Evolutionary conservation across 352 stramenopile genomes (phyloP), one percentile per base, ranked within the genome.

Genomic region (Phytophthora fragariaefolia): DNA sequence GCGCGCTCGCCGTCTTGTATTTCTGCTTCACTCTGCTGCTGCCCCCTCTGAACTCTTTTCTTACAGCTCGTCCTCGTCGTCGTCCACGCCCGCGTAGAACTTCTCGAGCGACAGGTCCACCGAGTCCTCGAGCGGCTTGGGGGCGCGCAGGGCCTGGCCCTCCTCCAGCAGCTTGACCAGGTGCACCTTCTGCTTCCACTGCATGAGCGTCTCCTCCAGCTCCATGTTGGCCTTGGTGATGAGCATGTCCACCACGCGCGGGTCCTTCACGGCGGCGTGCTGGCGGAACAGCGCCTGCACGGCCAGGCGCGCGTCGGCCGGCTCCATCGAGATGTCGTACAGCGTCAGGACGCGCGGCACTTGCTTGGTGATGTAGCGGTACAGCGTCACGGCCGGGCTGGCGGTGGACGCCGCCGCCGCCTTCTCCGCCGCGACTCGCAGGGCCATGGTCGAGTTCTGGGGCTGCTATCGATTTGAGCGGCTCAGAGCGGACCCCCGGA

Each of bases 221-320:
- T 98, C 94, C 90, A 99, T 98, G 83, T 99, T 99, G 54, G 96
- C 97, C 80, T 98, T 98, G 54, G 95, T 97, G 59, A 99, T 92
- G 62, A 99, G 83, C 91, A 98, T 98, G 69, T 98, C 92, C 24
- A 97, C 75, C 38, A 98, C 90, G 46, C 96, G 91, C 32, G 80
- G 76, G 85, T 99, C 97, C 74, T 98, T 98, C 24, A 99, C 82
- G 62, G 97, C 71, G 38, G 85, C 85, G 73, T 99, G 93, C 67
- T 98, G 86, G 52, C 96, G 89, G 83, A 99, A 99, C n/a, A 98
- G 84, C 32, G 85, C 82, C 68, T 97, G 93, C 42, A 99, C 89
- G 6, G 91, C 82, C 52, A 92, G 50, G 20, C 93, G 92, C 60
- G 93, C 96, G 70, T 97, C 85, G 9, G 74, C 53, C 23, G 90